These are phyloP conservation scores for Colletotrichum sublineola DNA, from an alignment of 2,329 filamentous ascomycete species.

Conservation along the genomic window DNA sequence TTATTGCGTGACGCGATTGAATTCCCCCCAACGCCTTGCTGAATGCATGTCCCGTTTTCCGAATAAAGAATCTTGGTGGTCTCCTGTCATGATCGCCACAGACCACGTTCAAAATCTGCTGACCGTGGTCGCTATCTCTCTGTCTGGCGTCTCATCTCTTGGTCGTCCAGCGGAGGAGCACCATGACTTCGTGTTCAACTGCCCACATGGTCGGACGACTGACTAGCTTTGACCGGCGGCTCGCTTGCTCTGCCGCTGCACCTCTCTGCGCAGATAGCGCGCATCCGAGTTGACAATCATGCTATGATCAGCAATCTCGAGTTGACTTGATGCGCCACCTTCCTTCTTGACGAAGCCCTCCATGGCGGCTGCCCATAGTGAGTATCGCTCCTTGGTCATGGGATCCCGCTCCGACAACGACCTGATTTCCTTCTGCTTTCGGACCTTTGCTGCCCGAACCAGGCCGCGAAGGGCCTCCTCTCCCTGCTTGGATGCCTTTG, in stretches of 20 bases:
- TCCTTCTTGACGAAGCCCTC: slow-evolving; percentile 63
- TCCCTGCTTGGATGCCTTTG: slow-evolving; percentile 70
- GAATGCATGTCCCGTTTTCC: slow-evolving; percentile 21
- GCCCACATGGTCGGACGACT: not conserved
- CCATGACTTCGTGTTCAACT: not conserved
- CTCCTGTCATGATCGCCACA: not conserved
- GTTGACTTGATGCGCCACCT: slow-evolving; percentile 53
- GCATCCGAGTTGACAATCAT: slow-evolving; percentile 74
- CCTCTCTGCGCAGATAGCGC: slow-evolving; percentile 65
- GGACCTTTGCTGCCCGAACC: slow-evolving; percentile 73
- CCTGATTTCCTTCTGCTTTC: slow-evolving; percentile 74
- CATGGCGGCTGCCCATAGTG: slow-evolving; percentile 74
- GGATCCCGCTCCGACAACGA: slow-evolving; percentile 66
- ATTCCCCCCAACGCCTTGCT: slow-evolving; percentile 33
- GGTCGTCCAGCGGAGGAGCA: not conserved
- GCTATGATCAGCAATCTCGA: slow-evolving; percentile 72
- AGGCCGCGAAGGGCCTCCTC: slow-evolving; percentile 72
- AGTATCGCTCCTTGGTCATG: slow-evolving; percentile 67
- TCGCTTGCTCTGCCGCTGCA: slow-evolving; percentile 62
- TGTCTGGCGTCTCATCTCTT: not conserved
- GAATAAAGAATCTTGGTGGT: slow-evolving; percentile 1
- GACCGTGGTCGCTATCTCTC: not conserved
- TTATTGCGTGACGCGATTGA: not conserved
- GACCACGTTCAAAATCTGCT: not conserved
- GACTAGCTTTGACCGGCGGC: slow-evolving; percentile 44